Evolutionary conservation across 2,329 filamentous ascomycete species (phyloP).

Genomic region (Nothomitra cinnamomea): DNA sequence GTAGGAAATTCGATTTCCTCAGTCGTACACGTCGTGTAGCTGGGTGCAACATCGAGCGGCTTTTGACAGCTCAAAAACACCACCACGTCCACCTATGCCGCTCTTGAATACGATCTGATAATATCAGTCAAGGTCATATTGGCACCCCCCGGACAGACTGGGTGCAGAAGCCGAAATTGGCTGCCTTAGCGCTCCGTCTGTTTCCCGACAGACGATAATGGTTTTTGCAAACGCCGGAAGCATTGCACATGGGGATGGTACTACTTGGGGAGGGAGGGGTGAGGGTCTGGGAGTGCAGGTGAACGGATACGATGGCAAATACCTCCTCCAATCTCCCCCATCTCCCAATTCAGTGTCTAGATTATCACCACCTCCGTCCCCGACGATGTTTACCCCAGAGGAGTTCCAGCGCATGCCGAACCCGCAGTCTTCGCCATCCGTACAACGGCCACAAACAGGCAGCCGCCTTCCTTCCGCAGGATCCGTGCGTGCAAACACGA

Average conservation of each 20-base stretch:
- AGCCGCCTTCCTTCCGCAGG: neutral
- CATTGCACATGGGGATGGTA: neutral
- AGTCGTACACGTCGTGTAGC: too few relatives aligned
- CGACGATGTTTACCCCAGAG: neutral
- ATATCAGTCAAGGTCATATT: neutral
- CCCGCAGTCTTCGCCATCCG: neutral
- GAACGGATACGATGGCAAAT: neutral
- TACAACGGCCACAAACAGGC: neutral
- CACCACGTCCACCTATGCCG: too few relatives aligned
- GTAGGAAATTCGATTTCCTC: too few relatives aligned
- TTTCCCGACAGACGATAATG: neutral
- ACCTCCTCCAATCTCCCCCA: neutral
- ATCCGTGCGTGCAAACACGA: neutral
- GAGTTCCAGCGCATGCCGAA: neutral
- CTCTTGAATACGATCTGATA: neutral
- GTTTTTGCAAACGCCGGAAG: conserved; percentile 2
- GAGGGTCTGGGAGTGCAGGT: neutral
- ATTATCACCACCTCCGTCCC: neutral
- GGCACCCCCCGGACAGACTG: neutral
- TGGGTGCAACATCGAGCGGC: too few relatives aligned
- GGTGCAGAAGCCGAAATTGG: conserved; percentile 1
- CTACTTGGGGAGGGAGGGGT: neutral
- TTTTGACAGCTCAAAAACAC: too few relatives aligned
- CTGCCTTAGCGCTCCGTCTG: neutral
- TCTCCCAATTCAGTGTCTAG: neutral